Evolutionary conservation across 164 flowering plant genomes (phyloP).

Genomic region (Vitis amurensis): DNA sequence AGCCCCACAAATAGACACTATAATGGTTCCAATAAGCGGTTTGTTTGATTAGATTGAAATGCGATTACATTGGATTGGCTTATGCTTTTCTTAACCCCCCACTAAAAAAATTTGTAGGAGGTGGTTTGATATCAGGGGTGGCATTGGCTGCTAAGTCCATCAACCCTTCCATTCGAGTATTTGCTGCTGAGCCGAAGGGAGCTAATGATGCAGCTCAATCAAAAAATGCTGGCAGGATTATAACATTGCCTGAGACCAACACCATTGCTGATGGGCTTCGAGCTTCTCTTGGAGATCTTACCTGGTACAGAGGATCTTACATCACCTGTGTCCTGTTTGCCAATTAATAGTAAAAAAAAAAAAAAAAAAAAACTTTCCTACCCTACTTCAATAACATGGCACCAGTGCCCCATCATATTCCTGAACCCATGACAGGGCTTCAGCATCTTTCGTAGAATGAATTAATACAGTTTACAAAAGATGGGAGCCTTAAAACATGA

Average conservation of each 20-base stretch:
- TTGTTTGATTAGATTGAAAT: slow-evolving; percentile 13
- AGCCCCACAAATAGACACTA: slow-evolving; percentile 65
- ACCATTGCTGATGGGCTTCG: slow-evolving; percentile 95
- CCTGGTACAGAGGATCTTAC: slow-evolving; percentile 53
- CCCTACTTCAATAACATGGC: too few relatives aligned
- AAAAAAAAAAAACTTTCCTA: too few relatives aligned
- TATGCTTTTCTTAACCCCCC: neutral
- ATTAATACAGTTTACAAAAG: neutral
- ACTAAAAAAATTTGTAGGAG: slow-evolving; percentile 47
- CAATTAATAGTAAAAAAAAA: too few relatives aligned
- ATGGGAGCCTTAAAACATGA: neutral
- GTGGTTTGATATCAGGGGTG: slow-evolving; percentile 91
- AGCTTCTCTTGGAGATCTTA: slow-evolving; percentile 80
- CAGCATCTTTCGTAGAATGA: too few relatives aligned
- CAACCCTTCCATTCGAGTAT: slow-evolving; percentile 69
- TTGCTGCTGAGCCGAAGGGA: slow-evolving; percentile 91
- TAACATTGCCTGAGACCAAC: slow-evolving; percentile 59
- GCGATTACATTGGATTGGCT: neutral
- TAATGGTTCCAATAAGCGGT: slow-evolving; percentile 93
- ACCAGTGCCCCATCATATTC: too few relatives aligned
- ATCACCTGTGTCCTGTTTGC: neutral
- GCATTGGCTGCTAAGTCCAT: slow-evolving; percentile 89
- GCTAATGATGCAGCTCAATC: slow-evolving; percentile 94
- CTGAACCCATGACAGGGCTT: too few relatives aligned
- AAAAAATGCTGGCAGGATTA: slow-evolving; percentile 69